Percentiles rank a stretch among this genome's conserved stretches.
These are phyloP conservation scores for Cladosporium velox DNA, from an alignment of 2,329 filamentous ascomycete genomes.

Conservation along the genomic window DNA sequence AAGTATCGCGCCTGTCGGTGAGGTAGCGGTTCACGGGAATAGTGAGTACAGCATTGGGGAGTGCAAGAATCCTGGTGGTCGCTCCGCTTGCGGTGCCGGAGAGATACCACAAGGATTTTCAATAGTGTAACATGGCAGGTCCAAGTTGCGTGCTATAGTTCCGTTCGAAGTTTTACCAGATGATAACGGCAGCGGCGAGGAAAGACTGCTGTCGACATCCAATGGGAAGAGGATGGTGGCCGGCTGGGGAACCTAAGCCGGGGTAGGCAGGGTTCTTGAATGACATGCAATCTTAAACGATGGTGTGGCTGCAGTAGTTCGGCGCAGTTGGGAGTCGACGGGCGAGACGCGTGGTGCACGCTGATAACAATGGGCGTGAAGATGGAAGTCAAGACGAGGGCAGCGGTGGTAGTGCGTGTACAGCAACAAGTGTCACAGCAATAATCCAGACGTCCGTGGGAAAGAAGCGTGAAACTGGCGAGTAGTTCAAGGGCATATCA, in stretches of 20 bases:
- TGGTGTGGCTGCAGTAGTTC: slow-evolving; percentile 7
- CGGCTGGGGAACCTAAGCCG: slow-evolving; percentile 14
- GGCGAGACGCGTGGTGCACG: background rate
- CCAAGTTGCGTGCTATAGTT: background rate
- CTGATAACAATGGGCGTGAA: background rate
- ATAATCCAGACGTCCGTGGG: background rate
- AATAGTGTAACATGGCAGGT: background rate
- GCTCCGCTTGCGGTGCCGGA: background rate
- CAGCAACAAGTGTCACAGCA: background rate
- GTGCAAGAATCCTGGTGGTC: background rate
- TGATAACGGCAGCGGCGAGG: background rate
- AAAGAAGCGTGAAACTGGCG: background rate
- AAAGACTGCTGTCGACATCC: background rate
- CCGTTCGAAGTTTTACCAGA: background rate
- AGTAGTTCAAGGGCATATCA: background rate
- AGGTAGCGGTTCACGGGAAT: background rate
- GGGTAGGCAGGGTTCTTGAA: slow-evolving; percentile 10
- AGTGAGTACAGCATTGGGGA: background rate
- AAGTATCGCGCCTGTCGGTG: background rate
- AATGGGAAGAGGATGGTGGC: background rate
- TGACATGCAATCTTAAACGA: slow-evolving; percentile 12
- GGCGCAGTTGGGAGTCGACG: background rate
- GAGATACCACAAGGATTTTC: background rate
- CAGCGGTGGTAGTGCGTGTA: background rate
- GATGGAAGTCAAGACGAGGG: background rate